phyloP scores from a whole-genome alignment of 208 protist species.

The Acanthamoeba royreba region DNA sequence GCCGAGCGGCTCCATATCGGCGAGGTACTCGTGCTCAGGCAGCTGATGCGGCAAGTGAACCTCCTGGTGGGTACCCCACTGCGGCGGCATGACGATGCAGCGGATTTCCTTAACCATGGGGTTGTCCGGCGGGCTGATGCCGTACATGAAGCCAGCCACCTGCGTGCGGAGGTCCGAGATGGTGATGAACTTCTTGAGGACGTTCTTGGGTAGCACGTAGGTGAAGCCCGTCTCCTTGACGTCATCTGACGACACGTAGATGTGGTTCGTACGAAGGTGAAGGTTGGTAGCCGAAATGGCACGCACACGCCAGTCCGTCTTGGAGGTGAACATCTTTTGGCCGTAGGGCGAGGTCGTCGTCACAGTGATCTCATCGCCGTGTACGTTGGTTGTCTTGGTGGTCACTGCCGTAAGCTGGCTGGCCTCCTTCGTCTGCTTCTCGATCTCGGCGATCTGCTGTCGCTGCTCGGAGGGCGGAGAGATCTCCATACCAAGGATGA shows the following conservation, averaged over 20 bases:
- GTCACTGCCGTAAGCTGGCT: conserved; percentile 85
- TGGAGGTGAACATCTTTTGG: conserved; percentile 81
- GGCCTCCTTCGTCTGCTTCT: conserved; percentile 89
- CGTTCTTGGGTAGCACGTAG: conserved; percentile 94
- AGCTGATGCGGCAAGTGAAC: conserved; percentile 84
- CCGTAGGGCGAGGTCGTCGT: conserved; percentile 89
- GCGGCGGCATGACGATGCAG: conserved; percentile 92
- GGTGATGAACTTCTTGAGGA: conserved; percentile 92
- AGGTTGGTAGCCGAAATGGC: conserved; percentile 91
- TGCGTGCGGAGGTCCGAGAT: conserved; percentile 93
- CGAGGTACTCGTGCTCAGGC: conserved; percentile 88
- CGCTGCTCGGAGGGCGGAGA: conserved; percentile 96
- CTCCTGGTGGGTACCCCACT: conserved; percentile 88
- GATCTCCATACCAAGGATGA: conserved; percentile 99
- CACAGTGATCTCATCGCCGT: conserved; percentile 91
- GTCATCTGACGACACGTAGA: conserved; percentile 91
- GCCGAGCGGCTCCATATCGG: conserved; percentile 90
- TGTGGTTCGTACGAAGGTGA: conserved; percentile 91
- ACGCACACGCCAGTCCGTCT: conserved; percentile 94
- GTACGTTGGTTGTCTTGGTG: conserved; percentile 85
- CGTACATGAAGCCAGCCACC: conserved; percentile 91
- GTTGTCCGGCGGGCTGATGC: conserved; percentile 88
- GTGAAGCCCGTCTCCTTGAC: conserved; percentile 85
- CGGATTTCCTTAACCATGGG: conserved; percentile 91
- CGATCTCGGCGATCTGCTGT: conserved; percentile 98